A percentile compares a stretch with the other conserved stretches of the same genome.
phyloP scores from a whole-genome alignment of 768 basidiomycete species.

The Tephrocybe sp. region DNA sequence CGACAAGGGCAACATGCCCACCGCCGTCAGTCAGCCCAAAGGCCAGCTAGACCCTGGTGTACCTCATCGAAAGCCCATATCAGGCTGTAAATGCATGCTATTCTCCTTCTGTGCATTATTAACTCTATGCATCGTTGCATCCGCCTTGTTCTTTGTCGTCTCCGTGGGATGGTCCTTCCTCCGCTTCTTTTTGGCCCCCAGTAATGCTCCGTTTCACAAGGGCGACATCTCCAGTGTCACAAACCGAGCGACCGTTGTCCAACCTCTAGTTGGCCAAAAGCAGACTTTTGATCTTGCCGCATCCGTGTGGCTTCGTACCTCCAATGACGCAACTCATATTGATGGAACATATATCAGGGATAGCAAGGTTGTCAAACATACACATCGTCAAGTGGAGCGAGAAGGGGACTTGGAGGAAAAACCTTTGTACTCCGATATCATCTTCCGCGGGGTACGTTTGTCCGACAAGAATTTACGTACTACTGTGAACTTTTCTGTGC shows the following conservation, averaged over 20 bases:
- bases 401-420: conserved; percentile 20
- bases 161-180: not conserved
- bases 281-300: conserved; percentile 28
- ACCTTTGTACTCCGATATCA: conserved; percentile 24
- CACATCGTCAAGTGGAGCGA: not conserved
- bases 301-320: conserved; percentile 25
- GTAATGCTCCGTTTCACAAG: not conserved
- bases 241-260: conserved; percentile 15
- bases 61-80: conserved; percentile 8
- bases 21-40: not conserved
- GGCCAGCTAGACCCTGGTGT: conserved; percentile 13
- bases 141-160: not conserved
- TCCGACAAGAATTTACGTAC: conserved; percentile 20
- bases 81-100: conserved; percentile 15
- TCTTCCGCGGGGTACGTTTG: conserved; percentile 22
- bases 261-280: conserved; percentile 21
- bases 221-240: not conserved
- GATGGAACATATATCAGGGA: not conserved
- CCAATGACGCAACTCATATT: not conserved
- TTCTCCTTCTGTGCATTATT: not conserved
- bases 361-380: not conserved
- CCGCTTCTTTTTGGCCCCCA: not conserved
- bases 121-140: not conserved
- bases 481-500: conserved; percentile 22
- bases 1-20: not conserved